Base-by-base conservation (phyloP, 2,329 filamentous ascomycete species). In the Fusarium cyanostomum region DNA sequence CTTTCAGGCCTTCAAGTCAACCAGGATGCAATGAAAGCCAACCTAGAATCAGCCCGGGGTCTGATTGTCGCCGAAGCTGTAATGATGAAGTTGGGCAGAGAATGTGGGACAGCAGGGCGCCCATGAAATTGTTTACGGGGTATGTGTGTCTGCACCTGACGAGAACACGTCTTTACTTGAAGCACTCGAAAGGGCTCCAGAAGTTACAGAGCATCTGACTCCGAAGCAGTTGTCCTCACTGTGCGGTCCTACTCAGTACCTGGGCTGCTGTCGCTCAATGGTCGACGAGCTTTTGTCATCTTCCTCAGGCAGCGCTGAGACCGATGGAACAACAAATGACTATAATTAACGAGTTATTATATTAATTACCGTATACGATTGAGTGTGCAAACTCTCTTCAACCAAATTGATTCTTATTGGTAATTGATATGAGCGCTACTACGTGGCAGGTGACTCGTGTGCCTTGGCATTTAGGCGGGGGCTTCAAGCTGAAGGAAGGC, bases 51-150 rank as follows among this genome's bases (percentile, higher is more conserved):
- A 1, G 84, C 82, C 0, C 73, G 74, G 42, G 84, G 84, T 0
- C 71, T 86, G 10, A 86, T 86, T 56, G 83, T 86, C 8, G 83
- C 79, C 4, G 84, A 86, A 71, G 82, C 84, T 5, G 83, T 86
- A 8, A 86, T 86, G 84, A 86, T 86, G 84, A 81, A 79, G 2
- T 4, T 21, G 21, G 21, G 84, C 83, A 13, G 77, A 79, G 16
- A 74, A 80, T 71, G 73, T 83, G 30, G 84, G 83, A 11, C 76
- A 84, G n/a, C 81, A 83, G 54, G 77, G 79, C 15, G 84, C 83
- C 4, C 84, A 86, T 68, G 83, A 86, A 62, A 74, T 84, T 35
- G 82, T 87, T 4, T 86, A 86, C 50, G 79, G 80, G 53, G 82
- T 82, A 2, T 87, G 83, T 18, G 48, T 60, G 2, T 46, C 42